Evolutionary conservation across 192 early-diverging fungal species (phyloP).

Genomic region (Chytriomyces sp.): DNA sequence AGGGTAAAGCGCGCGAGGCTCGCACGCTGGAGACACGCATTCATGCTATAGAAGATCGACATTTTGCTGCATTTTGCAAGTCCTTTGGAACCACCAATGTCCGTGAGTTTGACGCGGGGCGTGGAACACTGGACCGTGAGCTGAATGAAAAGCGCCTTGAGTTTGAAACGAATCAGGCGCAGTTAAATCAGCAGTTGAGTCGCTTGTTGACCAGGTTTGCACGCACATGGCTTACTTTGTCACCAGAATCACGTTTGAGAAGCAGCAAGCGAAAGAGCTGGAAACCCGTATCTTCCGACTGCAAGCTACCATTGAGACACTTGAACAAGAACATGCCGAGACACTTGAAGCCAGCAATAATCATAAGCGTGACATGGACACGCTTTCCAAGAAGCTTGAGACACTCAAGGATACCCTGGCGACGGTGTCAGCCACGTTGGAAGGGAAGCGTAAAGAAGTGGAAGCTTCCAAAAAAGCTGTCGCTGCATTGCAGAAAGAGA

Average conservation of each 20-base stretch:
- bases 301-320: conserved; percentile 44
- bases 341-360: conserved; percentile 41
- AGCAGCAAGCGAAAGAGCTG: conserved; percentile 66
- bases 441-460: conserved; percentile 59
- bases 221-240: background rate
- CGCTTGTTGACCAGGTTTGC: conserved; percentile 5
- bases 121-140: conserved; percentile 71
- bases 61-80: conserved; percentile 83
- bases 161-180: conserved; percentile 76
- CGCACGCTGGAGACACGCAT: conserved; percentile 54
- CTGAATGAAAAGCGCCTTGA: conserved; percentile 71
- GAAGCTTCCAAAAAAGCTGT: conserved; percentile 59
- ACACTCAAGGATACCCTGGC: conserved; percentile 53
- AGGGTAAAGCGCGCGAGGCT: conserved; percentile 47
- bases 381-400: conserved; percentile 46
- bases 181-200: conserved; percentile 73
- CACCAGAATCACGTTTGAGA: conserved; percentile 67
- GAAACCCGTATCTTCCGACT: conserved; percentile 64
- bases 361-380: conserved; percentile 48
- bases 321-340: conserved; percentile 27
- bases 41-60: conserved; percentile 53
- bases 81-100: conserved; percentile 73
- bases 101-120: conserved; percentile 83
- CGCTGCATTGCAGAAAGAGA: conserved; percentile 60
- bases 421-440: conserved; percentile 52